Base-by-base conservation (phyloP, 768 basidiomycete species). In the Trametes cinnabarina region DNA sequence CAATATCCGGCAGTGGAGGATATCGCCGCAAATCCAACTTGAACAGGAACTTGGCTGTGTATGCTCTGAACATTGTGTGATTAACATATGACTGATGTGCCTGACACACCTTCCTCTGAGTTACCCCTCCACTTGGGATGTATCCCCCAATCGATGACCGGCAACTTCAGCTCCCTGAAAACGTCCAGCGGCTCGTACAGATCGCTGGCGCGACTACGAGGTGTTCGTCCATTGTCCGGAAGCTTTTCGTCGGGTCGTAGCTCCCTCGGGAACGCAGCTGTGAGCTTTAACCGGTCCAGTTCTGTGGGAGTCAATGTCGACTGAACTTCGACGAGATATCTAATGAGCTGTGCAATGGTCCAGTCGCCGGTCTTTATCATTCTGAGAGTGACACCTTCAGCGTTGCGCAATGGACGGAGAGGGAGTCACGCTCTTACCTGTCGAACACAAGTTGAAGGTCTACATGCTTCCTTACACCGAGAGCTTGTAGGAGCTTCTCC, bases 371-470 rank as follows among this genome's bases (percentile, higher is more conserved):
- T 91, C 70, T 88, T 90, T 63, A 92, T 83, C 89, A 92, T 90
- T 69, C 91, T 92, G 60, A 4, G n/a, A 17, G 5, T 10, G 22
- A 14, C 15, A 26, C 1, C 25, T 17, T 9, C 23, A 26, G 23
- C 26, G n/a, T 2, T 11, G 19, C 17, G 30, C 3, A 17, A 60
- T n/a, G 7, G n/a, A 10, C 22, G 7, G 11, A 9, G 0, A 6
- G 9, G 34, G 10, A n/a, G n/a, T n/a, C n/a, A n/a, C 2, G 63
- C 3, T 4, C 77, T 47, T 51, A 90, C 87, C 94, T 80, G 52
- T 88, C 83, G 68, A 99, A 99, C n/a, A 99, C 81, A 3, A 97
- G 76, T 69, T 98, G 94, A 2, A 98, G 77, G 58, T 98, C 91
- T 7, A 98, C 93, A 62, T 95, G 94, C 68, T 86, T 92, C 17